Evolutionary conservation across 1,139 yeast genomes (phyloP).

Genomic region (Candida sp.): DNA sequence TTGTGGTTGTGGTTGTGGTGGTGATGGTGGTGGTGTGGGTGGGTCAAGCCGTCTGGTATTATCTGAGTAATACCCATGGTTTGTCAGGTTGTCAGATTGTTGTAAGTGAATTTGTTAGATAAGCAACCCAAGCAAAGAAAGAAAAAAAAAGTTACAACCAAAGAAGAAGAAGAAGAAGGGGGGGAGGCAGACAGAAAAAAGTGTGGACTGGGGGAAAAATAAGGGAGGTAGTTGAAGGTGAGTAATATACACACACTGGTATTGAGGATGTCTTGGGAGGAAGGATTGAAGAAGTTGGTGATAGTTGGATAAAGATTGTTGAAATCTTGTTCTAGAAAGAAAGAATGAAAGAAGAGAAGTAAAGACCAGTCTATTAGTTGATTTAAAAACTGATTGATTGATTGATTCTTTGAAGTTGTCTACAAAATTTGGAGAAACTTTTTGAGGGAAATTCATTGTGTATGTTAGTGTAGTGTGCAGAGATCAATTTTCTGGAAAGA

Average conservation of each 20-base stretch:
- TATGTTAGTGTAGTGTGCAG: too few species aligned
- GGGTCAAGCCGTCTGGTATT: neutral
- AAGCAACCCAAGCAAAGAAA: slow-evolving; percentile 1
- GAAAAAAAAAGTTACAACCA: neutral
- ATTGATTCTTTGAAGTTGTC: neutral
- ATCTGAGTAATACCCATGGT: slow-evolving; percentile 6
- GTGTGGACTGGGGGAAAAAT: neutral
- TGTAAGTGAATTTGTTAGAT: neutral
- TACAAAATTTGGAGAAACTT: too few species aligned
- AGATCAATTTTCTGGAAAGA: too few species aligned
- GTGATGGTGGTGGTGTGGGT: neutral
- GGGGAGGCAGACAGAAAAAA: neutral
- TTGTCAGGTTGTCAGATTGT: neutral
- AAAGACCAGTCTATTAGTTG: neutral
- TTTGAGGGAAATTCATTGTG: too few species aligned
- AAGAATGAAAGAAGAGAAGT: neutral
- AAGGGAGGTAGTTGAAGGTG: too few species aligned
- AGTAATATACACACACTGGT: neutral
- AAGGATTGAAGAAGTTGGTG: neutral
- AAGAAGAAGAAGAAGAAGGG: slow-evolving; percentile 2
- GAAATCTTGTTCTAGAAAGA: too few species aligned
- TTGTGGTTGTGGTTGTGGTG: neutral
- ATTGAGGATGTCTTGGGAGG: too few species aligned
- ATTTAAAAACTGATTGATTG: neutral
- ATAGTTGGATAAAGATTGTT: neutral